A percentile compares a stretch with the other conserved stretches of the same genome.
phyloP scores from a whole-genome alignment of 1,284 basidiomycete genomes.

The Cryptococcus depauperatus region DNA sequence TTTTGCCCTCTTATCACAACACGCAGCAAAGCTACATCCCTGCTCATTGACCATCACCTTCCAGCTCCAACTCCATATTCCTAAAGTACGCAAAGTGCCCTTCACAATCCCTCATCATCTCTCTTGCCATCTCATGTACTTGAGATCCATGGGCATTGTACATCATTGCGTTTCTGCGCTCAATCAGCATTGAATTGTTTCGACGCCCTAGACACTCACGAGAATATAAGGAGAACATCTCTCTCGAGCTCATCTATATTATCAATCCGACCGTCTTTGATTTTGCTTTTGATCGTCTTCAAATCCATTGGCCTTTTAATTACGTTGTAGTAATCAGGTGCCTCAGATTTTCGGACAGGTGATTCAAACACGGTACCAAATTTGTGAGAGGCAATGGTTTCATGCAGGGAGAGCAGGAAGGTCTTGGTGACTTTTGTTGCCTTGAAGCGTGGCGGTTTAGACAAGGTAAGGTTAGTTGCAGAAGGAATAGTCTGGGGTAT shows the following conservation, averaged over 20 bases:
- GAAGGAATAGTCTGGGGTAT: background rate
- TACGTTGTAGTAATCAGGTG: slow-evolving; percentile 81
- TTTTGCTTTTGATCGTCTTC: slow-evolving; percentile 72
- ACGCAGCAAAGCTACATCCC: no score
- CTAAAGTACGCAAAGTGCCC: slow-evolving; percentile 64
- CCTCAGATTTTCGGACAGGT: slow-evolving; percentile 72
- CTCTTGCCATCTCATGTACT: slow-evolving; percentile 79
- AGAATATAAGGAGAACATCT: slow-evolving; percentile 86
- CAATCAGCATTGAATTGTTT: background rate
- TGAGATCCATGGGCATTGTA: slow-evolving; percentile 79
- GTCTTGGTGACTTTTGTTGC: slow-evolving; percentile 63
- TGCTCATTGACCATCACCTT: slow-evolving; percentile 1
- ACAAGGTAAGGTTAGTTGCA: background rate
- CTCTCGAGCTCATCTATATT: slow-evolving; percentile 78
- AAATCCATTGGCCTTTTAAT: slow-evolving; percentile 88
- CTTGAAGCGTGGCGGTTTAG: background rate
- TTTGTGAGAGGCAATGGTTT: slow-evolving; percentile 70
- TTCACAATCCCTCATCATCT: slow-evolving; percentile 85
- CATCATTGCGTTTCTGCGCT: slow-evolving; percentile 76
- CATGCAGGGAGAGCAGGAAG: slow-evolving; percentile 68
- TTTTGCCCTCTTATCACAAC: no score
- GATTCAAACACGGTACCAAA: slow-evolving; percentile 84
- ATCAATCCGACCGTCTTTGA: slow-evolving; percentile 71
- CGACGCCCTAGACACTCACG: slow-evolving; percentile 37
- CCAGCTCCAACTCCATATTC: slow-evolving; percentile 36